Evolutionary conservation across 805 yeast genomes (phyloP).

Genomic region (Lipomyces lipofer): DNA sequence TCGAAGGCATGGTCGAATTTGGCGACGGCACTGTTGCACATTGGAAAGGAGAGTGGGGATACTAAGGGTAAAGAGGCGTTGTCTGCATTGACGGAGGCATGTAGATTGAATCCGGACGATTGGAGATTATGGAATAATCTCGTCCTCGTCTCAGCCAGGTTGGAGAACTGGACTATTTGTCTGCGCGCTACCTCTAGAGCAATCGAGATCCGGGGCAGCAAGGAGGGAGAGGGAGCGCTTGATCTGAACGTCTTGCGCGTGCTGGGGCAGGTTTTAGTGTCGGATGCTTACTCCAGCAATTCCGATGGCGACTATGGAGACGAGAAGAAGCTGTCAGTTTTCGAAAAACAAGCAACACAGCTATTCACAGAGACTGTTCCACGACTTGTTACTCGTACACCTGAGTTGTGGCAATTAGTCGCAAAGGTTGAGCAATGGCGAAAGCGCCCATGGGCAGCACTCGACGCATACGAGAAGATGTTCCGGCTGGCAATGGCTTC

Average conservation of each 20-base stretch:
- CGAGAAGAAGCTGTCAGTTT: slow-evolving; percentile 48
- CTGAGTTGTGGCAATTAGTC: slow-evolving; percentile 79
- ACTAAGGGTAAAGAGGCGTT: slow-evolving; percentile 59
- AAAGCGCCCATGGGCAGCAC: slow-evolving; percentile 79
- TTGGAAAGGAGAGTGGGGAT: slow-evolving; percentile 47
- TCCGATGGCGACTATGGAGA: slow-evolving; percentile 32
- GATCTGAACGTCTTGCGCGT: slow-evolving; percentile 77
- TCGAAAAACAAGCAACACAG: slow-evolving; percentile 68
- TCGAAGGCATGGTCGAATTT: slow-evolving; percentile 89
- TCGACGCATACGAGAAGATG: slow-evolving; percentile 84
- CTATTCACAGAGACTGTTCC: slow-evolving; percentile 73
- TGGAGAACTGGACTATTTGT: slow-evolving; percentile 88
- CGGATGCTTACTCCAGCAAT: slow-evolving; percentile 51
- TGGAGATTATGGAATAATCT: slow-evolving; percentile 94
- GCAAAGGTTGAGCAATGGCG: slow-evolving; percentile 88
- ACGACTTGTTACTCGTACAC: slow-evolving; percentile 59
- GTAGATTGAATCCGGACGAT: slow-evolving; percentile 59
- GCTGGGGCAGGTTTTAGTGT: slow-evolving; percentile 62
- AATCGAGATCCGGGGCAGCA: slow-evolving; percentile 56
- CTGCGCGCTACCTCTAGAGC: slow-evolving; percentile 69
- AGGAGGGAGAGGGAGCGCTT: slow-evolving; percentile 61
- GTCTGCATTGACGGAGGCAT: slow-evolving; percentile 79
- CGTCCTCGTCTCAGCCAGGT: slow-evolving; percentile 73
- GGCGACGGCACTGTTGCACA: slow-evolving; percentile 70
- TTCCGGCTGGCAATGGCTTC: slow-evolving; percentile 64